Evolutionary conservation across 768 basidiomycete genomes (phyloP), one percentile per base, ranked within the genome.

Genomic region (Boletus coccyginus): DNA sequence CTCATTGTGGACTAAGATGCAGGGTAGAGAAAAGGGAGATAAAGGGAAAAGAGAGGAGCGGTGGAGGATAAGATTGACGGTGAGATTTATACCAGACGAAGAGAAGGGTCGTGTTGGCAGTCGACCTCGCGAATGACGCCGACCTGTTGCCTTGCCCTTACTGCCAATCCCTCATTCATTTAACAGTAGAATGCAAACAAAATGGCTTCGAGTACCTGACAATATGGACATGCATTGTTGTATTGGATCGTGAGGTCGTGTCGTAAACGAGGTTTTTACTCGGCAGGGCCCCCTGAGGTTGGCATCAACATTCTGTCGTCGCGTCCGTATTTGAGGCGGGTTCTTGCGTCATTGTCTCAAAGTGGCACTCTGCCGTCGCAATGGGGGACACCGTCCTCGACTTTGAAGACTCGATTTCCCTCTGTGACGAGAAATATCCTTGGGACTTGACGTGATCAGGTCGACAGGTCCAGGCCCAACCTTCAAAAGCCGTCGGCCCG

Each of bases 1-100:
- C 66, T 71, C 70, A 71, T 71, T 50, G 46, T 67, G 52, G 9
- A 29, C 53, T 33, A 38, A 11, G 24, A 17, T 32, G 33, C 36
- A 12, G 55, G 27, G 10, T 36, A 9, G 44, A 24, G 48, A 35
- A 7, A 10, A n/a, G 39, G 35, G 27, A 27, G 27, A 44, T 27
- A 32, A 29, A 40, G 27, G 27, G 31, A 11, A 12, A 36, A 38
- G 27, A 21, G 47, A 39, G 7, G 50, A 48, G 10, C 12, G 41
- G 16, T 27, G 6, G 27, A 52, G 53, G 31, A 14, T 27, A 6
- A 27, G 27, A 27, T 27, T 27, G 27, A 27, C 27, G 14, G 46
- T 17, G 5, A 3, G 36, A 46, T 62, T 65, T 63, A 64, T 63
- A 63, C 14, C 29, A 5, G 8, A 17, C 38, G 19, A 36, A 24